Percentiles rank a stretch among this genome's conserved stretches.
These are phyloP conservation scores for Phytophthora lateralis DNA, from an alignment of 352 stramenopile genomes.

Conservation along the genomic window DNA sequence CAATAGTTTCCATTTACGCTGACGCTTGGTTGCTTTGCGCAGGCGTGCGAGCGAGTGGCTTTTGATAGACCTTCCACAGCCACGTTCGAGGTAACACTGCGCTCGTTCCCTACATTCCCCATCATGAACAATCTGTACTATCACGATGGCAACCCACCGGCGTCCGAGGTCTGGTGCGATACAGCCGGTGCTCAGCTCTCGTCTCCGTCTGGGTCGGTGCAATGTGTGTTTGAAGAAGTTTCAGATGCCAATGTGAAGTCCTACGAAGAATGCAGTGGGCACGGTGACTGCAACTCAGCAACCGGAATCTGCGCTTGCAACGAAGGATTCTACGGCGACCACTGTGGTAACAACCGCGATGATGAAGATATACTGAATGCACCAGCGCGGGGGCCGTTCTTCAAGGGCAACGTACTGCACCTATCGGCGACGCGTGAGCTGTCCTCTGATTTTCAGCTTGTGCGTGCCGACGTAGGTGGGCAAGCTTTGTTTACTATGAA, in stretches of 20 bases:
- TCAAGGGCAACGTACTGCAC: conserved; percentile 69
- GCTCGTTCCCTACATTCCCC: conserved; percentile 68
- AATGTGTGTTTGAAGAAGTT: conserved; percentile 56
- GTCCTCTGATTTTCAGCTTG: conserved; percentile 69
- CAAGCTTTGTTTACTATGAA: conserved; percentile 68
- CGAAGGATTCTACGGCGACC: conserved; percentile 69
- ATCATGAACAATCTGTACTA: conserved; percentile 84
- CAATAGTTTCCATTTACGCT: conserved; percentile 1
- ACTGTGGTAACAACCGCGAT: conserved; percentile 72
- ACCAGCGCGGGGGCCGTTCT: conserved; percentile 59
- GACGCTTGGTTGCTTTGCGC: neutral
- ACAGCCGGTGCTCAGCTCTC: conserved; percentile 35
- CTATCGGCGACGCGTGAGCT: conserved; percentile 50
- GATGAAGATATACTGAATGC: conserved; percentile 63
- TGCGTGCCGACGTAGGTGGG: conserved; percentile 60
- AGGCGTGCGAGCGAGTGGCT: conserved; percentile 47
- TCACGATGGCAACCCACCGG: conserved; percentile 62
- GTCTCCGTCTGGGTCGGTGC: conserved; percentile 21
- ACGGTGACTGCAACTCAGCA: conserved; percentile 55
- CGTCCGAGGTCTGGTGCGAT: conserved; percentile 67
- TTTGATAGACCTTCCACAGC: conserved; percentile 38
- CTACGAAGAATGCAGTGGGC: conserved; percentile 66
- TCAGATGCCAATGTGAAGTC: conserved; percentile 48
- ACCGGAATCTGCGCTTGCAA: conserved; percentile 65
- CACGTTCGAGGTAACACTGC: conserved; percentile 63